Conservation (phyloP, 2,329 filamentous ascomycete species). For the Nemania bipapillata region DNA sequence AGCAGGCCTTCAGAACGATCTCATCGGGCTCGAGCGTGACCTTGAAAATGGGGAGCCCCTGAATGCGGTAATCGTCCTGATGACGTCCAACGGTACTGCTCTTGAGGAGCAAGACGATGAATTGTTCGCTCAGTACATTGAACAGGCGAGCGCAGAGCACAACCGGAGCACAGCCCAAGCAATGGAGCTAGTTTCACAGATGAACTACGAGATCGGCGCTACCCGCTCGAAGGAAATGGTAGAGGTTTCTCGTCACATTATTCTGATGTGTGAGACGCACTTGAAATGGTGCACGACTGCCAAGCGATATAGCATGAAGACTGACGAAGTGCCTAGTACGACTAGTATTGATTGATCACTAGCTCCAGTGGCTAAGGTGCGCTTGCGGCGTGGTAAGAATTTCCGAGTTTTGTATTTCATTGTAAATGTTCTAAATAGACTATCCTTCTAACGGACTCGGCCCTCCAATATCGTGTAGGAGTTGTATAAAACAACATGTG, state of each 20-base stretch:
- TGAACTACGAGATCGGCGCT: background rate
- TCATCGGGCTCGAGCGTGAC: constrained; percentile 11
- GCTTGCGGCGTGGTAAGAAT: background rate
- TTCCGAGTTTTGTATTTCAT: background rate
- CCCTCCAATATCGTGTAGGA: too few species aligned
- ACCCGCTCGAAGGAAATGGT: background rate
- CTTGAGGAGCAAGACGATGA: background rate
- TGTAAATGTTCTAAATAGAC: too few species aligned
- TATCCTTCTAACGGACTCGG: too few species aligned
- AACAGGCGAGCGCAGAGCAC: background rate
- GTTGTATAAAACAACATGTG: too few species aligned
- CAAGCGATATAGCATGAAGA: constrained; percentile 7
- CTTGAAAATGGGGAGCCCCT: constrained; percentile 8
- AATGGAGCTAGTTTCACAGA: background rate
- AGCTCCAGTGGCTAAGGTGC: background rate
- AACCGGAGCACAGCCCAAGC: background rate
- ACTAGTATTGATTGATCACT: background rate
- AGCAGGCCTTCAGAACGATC: constrained; percentile 6
- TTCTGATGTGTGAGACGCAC: constrained; percentile 11
- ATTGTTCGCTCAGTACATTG: background rate
- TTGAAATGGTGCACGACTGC: constrained; percentile 9
- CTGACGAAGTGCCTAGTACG: background rate
- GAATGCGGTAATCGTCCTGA: constrained; percentile 1
- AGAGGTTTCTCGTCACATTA: constrained; percentile 1
- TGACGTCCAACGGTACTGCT: background rate